phyloP scores from a whole-genome alignment of 345 rosid genomes.

The Arabidopsis thaliana region DNA sequence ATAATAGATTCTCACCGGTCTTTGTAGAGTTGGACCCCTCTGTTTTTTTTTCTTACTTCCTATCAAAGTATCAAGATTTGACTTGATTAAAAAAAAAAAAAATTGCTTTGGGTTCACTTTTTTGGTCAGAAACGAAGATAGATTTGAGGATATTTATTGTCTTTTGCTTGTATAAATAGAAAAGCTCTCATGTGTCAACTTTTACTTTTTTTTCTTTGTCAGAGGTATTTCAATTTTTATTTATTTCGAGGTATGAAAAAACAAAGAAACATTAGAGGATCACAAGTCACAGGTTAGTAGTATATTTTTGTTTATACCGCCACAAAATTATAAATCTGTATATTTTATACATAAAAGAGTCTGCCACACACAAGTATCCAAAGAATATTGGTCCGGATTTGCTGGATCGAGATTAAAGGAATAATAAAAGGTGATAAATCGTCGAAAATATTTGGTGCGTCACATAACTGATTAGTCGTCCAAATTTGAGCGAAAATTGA shows the following conservation, averaged over 20 bases:
- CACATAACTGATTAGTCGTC: no score
- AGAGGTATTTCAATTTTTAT: constrained; percentile 1
- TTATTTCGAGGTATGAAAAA: constrained; percentile 30
- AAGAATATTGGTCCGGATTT: constrained; percentile 26
- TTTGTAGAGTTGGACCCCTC: not conserved
- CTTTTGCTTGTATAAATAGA: constrained; percentile 40
- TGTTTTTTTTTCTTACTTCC: not conserved
- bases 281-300: constrained; percentile 4
- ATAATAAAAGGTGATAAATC: not conserved
- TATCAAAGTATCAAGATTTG: constrained; percentile 34
- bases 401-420: not conserved
- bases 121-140: constrained; percentile 18
- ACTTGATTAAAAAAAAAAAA: constrained; percentile 13
- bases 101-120: constrained; percentile 3
- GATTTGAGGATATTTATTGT: constrained; percentile 6
- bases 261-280: not conserved
- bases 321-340: not conserved
- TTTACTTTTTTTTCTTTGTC: constrained; percentile 39
- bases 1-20: constrained; percentile 21
- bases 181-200: constrained; percentile 34
- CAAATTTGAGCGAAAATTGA: no score
- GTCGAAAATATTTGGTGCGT: no score
- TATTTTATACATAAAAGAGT: not conserved
- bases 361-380: not conserved
- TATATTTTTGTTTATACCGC: not conserved